phyloP scores from a whole-genome alignment of 2,329 filamentous ascomycete genomes.

The Fusarium poae region DNA sequence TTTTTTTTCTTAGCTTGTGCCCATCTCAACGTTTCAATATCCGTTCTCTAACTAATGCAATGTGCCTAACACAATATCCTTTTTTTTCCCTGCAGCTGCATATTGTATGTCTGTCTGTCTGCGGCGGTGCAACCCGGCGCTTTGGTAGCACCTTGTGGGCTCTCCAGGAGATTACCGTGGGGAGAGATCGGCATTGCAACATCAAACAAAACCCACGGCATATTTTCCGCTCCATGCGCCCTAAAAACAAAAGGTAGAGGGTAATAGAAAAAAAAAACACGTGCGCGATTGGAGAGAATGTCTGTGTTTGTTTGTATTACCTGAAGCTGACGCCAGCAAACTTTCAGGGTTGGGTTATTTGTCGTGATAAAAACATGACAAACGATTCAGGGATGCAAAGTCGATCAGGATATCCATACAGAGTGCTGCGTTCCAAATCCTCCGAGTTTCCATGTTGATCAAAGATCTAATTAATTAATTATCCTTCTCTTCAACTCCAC shows the following conservation, averaged over 20 bases:
- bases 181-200: slow-evolving; percentile 33
- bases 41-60: neutral
- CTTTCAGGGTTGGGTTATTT: neutral
- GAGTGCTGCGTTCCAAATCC: neutral
- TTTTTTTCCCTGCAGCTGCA: neutral
- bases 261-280: too few species aligned
- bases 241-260: neutral
- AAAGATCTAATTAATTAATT: slow-evolving; percentile 4
- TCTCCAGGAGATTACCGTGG: slow-evolving; percentile 38
- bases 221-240: slow-evolving; percentile 5
- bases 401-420: neutral
- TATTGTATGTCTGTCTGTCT: neutral
- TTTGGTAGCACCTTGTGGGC: slow-evolving; percentile 22
- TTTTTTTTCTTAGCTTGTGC: neutral
- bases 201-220: neutral
- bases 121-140: slow-evolving; percentile 3
- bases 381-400: neutral
- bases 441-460: neutral
- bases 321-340: neutral
- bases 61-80: neutral
- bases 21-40: neutral
- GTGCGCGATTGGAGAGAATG: neutral
- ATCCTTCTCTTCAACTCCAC: neutral
- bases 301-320: neutral
- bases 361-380: neutral